Conservation (phyloP, 225 moss, liverwort and hornwort species). For the Sphagnum contortum region DNA sequence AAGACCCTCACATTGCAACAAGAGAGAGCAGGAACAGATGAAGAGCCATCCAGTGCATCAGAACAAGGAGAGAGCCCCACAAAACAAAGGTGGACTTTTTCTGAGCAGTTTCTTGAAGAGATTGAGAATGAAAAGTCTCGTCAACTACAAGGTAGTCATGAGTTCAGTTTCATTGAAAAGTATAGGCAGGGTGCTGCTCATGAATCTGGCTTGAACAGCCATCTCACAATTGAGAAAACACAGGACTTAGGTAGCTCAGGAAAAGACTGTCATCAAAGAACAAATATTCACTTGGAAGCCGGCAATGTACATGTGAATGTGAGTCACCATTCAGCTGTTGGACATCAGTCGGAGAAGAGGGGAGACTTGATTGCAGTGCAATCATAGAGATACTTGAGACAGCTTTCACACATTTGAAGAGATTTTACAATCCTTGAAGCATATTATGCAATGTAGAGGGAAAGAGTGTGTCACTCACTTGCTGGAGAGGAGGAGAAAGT, state of each 20-base stretch:
- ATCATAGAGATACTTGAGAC: slow-evolving; percentile 12
- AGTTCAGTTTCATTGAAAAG: slow-evolving; percentile 1
- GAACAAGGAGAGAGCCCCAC: not conserved
- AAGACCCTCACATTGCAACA: slow-evolving; percentile 1
- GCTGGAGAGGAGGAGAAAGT: no score
- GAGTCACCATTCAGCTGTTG: slow-evolving; percentile 47
- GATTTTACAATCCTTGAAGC: no score
- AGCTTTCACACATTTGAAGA: no score
- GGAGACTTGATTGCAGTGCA: slow-evolving; percentile 45
- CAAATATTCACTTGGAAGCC: slow-evolving; percentile 54
- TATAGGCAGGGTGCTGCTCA: not conserved
- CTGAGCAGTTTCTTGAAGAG: not conserved
- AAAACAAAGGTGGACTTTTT: slow-evolving; percentile 2
- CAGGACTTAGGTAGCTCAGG: slow-evolving; percentile 15
- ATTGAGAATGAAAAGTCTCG: slow-evolving; percentile 1
- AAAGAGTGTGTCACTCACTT: no score
- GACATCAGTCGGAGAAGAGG: slow-evolving; percentile 37
- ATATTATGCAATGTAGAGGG: no score
- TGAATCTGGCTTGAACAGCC: slow-evolving; percentile 11
- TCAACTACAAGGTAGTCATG: slow-evolving; percentile 11
- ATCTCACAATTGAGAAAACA: slow-evolving; percentile 30
- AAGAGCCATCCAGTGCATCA: not conserved
- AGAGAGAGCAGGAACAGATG: slow-evolving; percentile 5
- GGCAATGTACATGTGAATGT: slow-evolving; percentile 79
- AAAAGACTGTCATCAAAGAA: slow-evolving; percentile 38